A percentile compares a stretch with the other conserved stretches of the same genome.
These are phyloP conservation scores for Phanerochaete carnosa DNA, from an alignment of 768 basidiomycete species.

Conservation along the genomic window DNA sequence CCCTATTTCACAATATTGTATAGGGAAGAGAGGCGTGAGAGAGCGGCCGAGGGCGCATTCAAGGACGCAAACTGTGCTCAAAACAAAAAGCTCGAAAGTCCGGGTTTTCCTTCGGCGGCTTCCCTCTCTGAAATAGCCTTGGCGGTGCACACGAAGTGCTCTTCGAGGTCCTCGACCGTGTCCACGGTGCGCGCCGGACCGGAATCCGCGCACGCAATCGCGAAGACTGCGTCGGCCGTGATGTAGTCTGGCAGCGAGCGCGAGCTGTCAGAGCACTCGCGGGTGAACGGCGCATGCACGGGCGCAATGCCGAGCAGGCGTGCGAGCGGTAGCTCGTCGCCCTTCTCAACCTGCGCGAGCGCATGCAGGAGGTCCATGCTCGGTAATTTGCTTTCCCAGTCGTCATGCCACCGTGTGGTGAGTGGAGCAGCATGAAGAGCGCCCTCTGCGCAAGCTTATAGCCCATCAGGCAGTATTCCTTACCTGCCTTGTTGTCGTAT, in stretches of 20 bases:
- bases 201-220: neutral
- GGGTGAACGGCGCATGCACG: neutral
- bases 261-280: neutral
- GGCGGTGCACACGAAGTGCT: neutral
- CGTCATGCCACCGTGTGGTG: neutral
- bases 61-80: neutral
- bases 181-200: neutral
- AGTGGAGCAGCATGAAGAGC: slow-evolving; percentile 7
- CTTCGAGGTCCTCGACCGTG: slow-evolving; percentile 5
- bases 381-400: neutral
- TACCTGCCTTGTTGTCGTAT: neutral
- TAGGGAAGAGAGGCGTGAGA: neutral
- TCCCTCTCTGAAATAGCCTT: neutral
- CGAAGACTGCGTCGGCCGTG: neutral
- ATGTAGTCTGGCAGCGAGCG: neutral
- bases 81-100: neutral
- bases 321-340: slow-evolving; percentile 3
- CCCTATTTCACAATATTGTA: too few species aligned
- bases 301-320: neutral
- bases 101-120: neutral
- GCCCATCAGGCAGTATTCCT: slow-evolving; percentile 10
- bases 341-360: neutral
- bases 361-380: neutral
- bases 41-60: too few species aligned
- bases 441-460: slow-evolving; percentile 1